Percentiles rank a stretch among this genome's conserved stretches.
These are phyloP conservation scores for Moesziomyces antarcticus DNA, from an alignment of 1,284 basidiomycete genomes.

Conservation along the genomic window DNA sequence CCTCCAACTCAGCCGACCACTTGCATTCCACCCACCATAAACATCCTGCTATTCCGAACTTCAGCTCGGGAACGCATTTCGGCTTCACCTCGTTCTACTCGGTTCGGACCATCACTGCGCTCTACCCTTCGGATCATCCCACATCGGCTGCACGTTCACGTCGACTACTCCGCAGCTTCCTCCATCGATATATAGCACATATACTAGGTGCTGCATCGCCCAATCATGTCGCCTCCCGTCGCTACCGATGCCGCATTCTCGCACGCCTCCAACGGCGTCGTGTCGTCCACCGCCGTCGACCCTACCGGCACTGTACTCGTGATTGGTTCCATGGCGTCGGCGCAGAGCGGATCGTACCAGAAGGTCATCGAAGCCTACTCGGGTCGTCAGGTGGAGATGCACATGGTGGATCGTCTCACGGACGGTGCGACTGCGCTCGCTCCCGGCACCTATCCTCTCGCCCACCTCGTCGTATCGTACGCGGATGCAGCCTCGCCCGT, in stretches of 20 bases:
- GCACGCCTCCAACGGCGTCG: constrained; percentile 38
- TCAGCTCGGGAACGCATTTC: too few species aligned
- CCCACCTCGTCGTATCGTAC: constrained; percentile 47
- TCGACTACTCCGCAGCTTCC: not conserved
- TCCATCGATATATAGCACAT: not conserved
- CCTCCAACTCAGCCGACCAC: too few species aligned
- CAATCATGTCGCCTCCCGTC: constrained; percentile 39
- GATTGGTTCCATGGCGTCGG: constrained; percentile 61
- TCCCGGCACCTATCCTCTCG: constrained; percentile 43
- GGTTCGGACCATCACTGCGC: too few species aligned
- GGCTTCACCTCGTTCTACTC: too few species aligned
- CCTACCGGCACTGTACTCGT: constrained; percentile 51
- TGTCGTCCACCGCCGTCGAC: constrained; percentile 42
- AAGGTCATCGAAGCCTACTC: constrained; percentile 49
- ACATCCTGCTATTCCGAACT: too few species aligned
- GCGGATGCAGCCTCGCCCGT: constrained; percentile 40
- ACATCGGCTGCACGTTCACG: too few species aligned
- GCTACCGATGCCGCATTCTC: constrained; percentile 41
- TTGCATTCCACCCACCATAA: too few species aligned
- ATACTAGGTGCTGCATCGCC: not conserved
- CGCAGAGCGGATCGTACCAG: constrained; percentile 59
- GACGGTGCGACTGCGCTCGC: constrained; percentile 53
- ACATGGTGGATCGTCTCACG: constrained; percentile 66
- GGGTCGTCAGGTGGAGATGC: constrained; percentile 60
- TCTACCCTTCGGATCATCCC: too few species aligned